A percentile compares a stretch with the other conserved stretches of the same genome.
phyloP scores from a whole-genome alignment of 768 basidiomycete species.

The Tulasnella sp. region DNA sequence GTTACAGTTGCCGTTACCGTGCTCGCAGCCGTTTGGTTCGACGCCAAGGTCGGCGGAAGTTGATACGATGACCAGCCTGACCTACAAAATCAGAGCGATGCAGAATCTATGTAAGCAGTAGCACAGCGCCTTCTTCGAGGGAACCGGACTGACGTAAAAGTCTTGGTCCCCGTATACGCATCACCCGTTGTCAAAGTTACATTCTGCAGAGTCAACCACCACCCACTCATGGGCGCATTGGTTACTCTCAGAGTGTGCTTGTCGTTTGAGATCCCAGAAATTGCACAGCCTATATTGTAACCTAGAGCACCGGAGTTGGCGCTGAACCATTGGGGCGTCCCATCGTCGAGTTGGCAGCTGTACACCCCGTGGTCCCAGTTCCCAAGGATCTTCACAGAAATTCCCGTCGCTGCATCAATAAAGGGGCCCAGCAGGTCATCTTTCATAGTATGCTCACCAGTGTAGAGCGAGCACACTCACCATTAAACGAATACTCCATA shows the following conservation, averaged over 20 bases:
- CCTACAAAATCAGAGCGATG: not conserved
- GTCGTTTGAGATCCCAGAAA: not conserved
- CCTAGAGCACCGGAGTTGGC: not conserved
- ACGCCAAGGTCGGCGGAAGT: not conserved
- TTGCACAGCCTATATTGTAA: not conserved
- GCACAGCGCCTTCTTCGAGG: not conserved
- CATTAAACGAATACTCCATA: not conserved
- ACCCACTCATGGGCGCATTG: not conserved
- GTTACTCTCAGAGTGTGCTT: not conserved
- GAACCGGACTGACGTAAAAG: not conserved
- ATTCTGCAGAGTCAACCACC: not conserved
- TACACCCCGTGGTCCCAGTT: not conserved
- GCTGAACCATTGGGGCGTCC: not conserved
- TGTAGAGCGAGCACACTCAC: not conserved
- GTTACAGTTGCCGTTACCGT: too few species aligned
- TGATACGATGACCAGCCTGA: not conserved
- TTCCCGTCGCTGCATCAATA: not conserved
- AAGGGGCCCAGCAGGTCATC: not conserved
- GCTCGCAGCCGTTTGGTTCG: not conserved
- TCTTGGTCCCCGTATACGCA: not conserved
- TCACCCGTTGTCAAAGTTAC: not conserved
- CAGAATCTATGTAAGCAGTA: not conserved
- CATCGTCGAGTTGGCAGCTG: constrained; percentile 1
- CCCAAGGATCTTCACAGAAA: not conserved
- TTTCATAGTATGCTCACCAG: not conserved